Conservation (phyloP, 176 grass and related monocot genomes). For the Avena sativa region DNA sequence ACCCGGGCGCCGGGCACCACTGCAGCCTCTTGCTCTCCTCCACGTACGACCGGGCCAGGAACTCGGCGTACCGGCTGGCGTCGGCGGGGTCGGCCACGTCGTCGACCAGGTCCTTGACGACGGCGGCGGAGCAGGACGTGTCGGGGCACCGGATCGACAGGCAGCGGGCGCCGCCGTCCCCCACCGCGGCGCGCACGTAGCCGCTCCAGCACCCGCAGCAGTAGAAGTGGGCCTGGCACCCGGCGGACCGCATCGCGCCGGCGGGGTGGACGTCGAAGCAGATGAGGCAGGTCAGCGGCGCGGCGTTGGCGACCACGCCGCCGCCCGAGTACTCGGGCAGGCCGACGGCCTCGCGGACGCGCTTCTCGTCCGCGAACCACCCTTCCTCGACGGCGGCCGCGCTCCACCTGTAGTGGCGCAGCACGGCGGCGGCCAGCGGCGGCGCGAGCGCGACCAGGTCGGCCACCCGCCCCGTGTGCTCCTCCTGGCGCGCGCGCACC, state of each 20-base stretch:
- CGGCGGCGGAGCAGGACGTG: constrained; percentile 30
- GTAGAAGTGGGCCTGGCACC: constrained; percentile 48
- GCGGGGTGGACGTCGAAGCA: constrained; percentile 12
- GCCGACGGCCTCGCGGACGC: constrained; percentile 28
- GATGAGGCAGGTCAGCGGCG: constrained; percentile 29
- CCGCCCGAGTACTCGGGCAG: not conserved
- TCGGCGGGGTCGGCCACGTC: not conserved
- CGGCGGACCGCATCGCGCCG: constrained; percentile 31
- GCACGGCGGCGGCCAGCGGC: constrained; percentile 26
- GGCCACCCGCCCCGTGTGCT: not conserved
- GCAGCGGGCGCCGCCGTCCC: constrained; percentile 54
- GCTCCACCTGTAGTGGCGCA: constrained; percentile 41
- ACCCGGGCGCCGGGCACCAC: constrained; percentile 56
- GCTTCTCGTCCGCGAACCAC: constrained; percentile 42
- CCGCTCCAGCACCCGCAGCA: constrained; percentile 53
- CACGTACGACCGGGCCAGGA: constrained; percentile 49
- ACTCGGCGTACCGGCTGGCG: constrained; percentile 9
- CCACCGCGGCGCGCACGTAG: constrained; percentile 46
- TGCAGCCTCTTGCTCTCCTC: constrained; percentile 48
- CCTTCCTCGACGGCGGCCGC: not conserved
- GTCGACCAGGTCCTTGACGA: constrained; percentile 44
- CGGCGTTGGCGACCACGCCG: not conserved
- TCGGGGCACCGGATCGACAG: constrained; percentile 60
- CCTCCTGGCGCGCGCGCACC: constrained; percentile 30
- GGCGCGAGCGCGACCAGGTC: constrained; percentile 11